phyloP scores from a whole-genome alignment of 169 alveolate genomes.

The Plasmodium cynomolgi region DNA sequence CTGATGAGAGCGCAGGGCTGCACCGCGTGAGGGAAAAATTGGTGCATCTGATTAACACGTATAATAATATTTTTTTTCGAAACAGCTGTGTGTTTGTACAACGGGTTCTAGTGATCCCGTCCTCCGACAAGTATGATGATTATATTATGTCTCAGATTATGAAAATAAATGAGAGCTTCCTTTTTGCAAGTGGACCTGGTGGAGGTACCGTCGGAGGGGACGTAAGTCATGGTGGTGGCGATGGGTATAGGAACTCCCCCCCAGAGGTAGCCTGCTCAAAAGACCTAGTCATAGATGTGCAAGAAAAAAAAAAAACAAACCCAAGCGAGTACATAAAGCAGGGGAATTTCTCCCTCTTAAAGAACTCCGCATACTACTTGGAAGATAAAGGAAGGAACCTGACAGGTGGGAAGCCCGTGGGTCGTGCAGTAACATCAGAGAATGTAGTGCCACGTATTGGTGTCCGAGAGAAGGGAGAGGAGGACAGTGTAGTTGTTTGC shows the following conservation, averaged over 20 bases:
- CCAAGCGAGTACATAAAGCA: neutral
- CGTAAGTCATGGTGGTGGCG: neutral
- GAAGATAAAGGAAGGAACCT: neutral
- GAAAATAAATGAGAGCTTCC: slow-evolving; percentile 56
- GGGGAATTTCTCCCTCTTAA: neutral
- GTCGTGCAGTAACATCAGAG: neutral
- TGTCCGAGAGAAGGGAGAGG: neutral
- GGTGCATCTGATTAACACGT: slow-evolving; percentile 2
- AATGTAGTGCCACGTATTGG: neutral
- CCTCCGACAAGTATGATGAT: slow-evolving; percentile 40
- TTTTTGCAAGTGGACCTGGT: neutral
- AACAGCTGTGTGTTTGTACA: slow-evolving; percentile 73
- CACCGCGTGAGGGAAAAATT: neutral
- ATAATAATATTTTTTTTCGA: slow-evolving; percentile 33
- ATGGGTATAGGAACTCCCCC: neutral
- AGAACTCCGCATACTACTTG: slow-evolving; percentile 16
- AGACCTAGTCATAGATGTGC: neutral
- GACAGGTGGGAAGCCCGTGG: neutral
- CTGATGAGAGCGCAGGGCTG: neutral
- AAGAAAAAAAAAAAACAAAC: neutral
- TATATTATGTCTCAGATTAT: slow-evolving; percentile 41
- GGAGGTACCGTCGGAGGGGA: neutral
- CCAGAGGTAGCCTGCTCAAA: neutral
- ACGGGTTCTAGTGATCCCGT: slow-evolving; percentile 62
- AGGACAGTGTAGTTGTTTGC: neutral